Base-by-base conservation (phyloP, 2,329 filamentous ascomycete genomes). In the Metarhizium robertsii region DNA sequence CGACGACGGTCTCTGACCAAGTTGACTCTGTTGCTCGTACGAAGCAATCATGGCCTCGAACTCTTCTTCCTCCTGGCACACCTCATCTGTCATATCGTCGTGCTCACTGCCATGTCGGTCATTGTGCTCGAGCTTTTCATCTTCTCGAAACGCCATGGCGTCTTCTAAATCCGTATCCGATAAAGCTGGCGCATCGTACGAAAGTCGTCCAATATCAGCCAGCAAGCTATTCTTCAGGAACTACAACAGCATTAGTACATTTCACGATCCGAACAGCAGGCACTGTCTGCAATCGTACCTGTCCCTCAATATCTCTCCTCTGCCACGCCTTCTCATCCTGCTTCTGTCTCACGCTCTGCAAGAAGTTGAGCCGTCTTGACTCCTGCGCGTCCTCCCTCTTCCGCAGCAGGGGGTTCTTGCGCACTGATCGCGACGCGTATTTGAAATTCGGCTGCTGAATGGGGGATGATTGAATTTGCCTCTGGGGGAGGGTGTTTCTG, bases 351-450 rank as follows among this genome's bases (percentile, higher is more conserved):
- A 87, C 83, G 53, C 78, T 87, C 65, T 84, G 81, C 57, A 92
- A 71, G 62, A 92, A 92, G 55, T 87, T 73, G 36, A 80, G 79
- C 50, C 88, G 75, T 56, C 88, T 74, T 54, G 79, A 75, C 65
- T 89, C 84, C 55, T 84, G 81, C 0, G 76, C 75, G 18, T 81
- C 81, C 65, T 90, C 81, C 52, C 81, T 77, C 58, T 72, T 79
- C 60, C 80, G 79, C 18, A 84, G 70, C 6, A 87, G 63, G 0
- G 85, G 87, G 58, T 87, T 89, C 40, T 78, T 75, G 58, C 86
- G 86, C 54, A 77, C 71, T 14, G 75, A 73, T 16, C 83, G 77
- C 58, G 79, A 71, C 32, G 80, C 75, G 61, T 75, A 85, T 56
- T 74, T 79, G 66, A 74, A 77, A 32, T 70, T 71, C 36, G 67